phyloP scores from a whole-genome alignment of 2,329 filamentous ascomycete genomes.

The Penicillium sp. region DNA sequence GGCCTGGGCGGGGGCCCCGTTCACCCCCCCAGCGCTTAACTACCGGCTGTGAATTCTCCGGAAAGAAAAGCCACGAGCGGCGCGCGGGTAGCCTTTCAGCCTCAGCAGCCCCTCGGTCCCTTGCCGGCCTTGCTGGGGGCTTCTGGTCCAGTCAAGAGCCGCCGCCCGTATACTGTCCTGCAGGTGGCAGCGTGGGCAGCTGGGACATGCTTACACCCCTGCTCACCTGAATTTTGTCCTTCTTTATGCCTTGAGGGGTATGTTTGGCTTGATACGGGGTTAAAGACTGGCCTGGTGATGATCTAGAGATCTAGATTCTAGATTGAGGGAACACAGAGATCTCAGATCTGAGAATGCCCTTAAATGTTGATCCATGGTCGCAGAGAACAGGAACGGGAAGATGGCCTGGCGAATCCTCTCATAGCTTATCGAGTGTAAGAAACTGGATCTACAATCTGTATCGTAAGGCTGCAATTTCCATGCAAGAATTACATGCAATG shows the following conservation, averaged over 20 bases:
- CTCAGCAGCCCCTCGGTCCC: conserved; percentile 13
- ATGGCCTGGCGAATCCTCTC: background rate
- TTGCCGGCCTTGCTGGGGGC: background rate
- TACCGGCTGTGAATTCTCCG: conserved; percentile 27
- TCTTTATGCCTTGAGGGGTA: background rate
- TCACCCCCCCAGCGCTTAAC: conserved; percentile 24
- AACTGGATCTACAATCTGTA: background rate
- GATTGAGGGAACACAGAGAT: background rate
- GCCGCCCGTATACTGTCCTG: conserved; percentile 6
- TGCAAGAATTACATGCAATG: background rate
- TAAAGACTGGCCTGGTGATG: background rate
- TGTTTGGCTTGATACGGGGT: background rate
- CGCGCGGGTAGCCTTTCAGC: conserved; percentile 25
- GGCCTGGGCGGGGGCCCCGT: background rate
- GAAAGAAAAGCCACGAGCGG: conserved; percentile 16
- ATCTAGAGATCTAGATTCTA: background rate
- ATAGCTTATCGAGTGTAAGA: background rate
- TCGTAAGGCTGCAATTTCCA: background rate
- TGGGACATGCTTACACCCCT: background rate
- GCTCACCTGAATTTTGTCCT: background rate
- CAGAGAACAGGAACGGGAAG: background rate
- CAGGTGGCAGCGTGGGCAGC: background rate
- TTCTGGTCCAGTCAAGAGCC: conserved; percentile 24
- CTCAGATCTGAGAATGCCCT: background rate
- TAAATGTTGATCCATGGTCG: no score